A percentile compares a stretch with the other conserved stretches of the same genome.
Evolutionary conservation across 1,284 basidiomycete species (phyloP).

Genomic region (Ceratobasidium papillatum): DNA sequence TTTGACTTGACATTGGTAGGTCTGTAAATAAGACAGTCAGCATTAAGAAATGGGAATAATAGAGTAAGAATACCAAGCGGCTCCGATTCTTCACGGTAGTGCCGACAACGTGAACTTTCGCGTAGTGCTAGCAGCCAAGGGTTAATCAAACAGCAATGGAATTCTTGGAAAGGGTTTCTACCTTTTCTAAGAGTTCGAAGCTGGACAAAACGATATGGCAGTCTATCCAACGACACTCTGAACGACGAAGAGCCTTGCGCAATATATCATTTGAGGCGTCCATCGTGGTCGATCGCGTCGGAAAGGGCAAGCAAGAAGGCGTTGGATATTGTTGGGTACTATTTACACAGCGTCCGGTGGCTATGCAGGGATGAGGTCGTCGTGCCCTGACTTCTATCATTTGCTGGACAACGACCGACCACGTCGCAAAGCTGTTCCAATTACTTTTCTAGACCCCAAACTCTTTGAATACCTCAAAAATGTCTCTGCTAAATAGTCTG

Average conservation of each 20-base stretch:
- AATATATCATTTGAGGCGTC: neutral
- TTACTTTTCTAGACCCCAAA: neutral
- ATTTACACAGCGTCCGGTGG: slow-evolving; percentile 4
- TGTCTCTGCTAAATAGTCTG: slow-evolving; percentile 28
- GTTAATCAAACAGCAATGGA: neutral
- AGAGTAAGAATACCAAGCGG: neutral
- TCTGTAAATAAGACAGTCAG: neutral
- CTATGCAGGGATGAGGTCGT: slow-evolving; percentile 7
- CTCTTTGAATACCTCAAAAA: neutral
- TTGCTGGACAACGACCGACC: neutral
- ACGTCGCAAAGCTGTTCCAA: too few relatives aligned
- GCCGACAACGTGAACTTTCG: neutral
- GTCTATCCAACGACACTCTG: slow-evolving; percentile 6
- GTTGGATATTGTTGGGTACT: neutral
- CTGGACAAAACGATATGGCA: slow-evolving; percentile 11
- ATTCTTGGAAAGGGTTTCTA: neutral
- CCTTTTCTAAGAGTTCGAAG: slow-evolving; percentile 16
- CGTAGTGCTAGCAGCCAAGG: slow-evolving; percentile 5
- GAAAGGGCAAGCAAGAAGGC: neutral
- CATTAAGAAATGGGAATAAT: neutral
- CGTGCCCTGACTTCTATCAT: neutral
- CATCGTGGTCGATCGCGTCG: neutral
- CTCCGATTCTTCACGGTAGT: neutral
- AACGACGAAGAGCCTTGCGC: slow-evolving; percentile 18
- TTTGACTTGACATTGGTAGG: neutral